Evolutionary conservation across 192 early-diverging fungal genomes (phyloP).

Genomic region (Backusella psychrophila): DNA sequence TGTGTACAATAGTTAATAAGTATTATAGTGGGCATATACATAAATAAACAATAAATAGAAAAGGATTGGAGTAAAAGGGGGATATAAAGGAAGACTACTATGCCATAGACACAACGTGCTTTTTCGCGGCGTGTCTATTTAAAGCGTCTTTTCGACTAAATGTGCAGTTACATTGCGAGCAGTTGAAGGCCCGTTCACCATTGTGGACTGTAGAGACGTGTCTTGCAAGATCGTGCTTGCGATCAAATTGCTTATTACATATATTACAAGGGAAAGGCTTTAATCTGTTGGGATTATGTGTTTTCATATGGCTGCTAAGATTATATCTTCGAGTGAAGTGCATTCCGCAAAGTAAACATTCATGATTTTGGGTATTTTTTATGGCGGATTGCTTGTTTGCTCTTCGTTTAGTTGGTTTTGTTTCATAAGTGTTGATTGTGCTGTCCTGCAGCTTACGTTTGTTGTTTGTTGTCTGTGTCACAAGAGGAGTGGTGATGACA

Average conservation of each 20-base stretch:
- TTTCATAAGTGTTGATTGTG: not conserved
- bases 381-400: not conserved
- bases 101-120: not conserved
- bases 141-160: constrained; percentile 74
- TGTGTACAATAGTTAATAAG: not conserved
- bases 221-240: constrained; percentile 77
- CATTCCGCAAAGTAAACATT: constrained; percentile 63
- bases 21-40: not conserved
- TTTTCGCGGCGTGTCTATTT: constrained; percentile 43
- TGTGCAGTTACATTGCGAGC: constrained; percentile 47
- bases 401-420: not conserved
- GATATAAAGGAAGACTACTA: not conserved
- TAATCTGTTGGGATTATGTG: constrained; percentile 62
- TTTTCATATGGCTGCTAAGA: constrained; percentile 72
- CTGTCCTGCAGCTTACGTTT: not conserved
- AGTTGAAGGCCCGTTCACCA: constrained; percentile 57
- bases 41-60: not conserved
- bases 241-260: constrained; percentile 67
- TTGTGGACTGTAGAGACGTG: constrained; percentile 65
- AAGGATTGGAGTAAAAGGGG: not conserved
- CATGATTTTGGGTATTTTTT: not conserved
- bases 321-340: constrained; percentile 82
- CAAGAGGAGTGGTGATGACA: not conserved
- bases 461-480: not conserved
- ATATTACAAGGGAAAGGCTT: constrained; percentile 57